Base-by-base conservation (phyloP, 495 filamentous ascomycete genomes). In the Delitschia confertaspora region DNA sequence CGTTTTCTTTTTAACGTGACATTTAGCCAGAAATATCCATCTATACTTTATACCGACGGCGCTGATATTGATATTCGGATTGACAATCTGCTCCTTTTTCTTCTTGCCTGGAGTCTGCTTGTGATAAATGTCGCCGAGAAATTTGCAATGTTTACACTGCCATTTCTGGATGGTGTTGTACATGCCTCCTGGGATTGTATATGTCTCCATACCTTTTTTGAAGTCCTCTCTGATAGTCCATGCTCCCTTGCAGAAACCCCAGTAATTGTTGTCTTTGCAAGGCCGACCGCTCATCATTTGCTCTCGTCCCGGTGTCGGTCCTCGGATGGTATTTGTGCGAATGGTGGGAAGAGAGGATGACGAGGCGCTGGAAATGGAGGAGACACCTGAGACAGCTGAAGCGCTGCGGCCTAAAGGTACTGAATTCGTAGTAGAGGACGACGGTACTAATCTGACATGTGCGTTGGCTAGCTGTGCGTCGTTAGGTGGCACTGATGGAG, bases 161-260 rank as follows among this genome's bases (percentile, higher is more conserved):
- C 65, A 67, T 46, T 60, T 60, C 10, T 54, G 56, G 7, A 34
- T 36, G 3, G 49, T 49, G 26, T 49, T 60, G 49, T 67, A 68
- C 49, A 67, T 57, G 10, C 61, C 54, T 2, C 57, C 58, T 0
- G 70, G 66, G 10, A 63, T 58, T 1, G 33, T 60, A 43, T 58
- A 57, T 27, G 61, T 48, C 32, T 59, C 51, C 54, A 70, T 29
- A 27, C 64, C 54, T 42, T 62, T 56, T 45, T 65, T 63, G 8
- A 51, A 20, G 16, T 68, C 65, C 23, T 66, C 62, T 26, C 67
- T 63, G 2, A 65, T 54, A 35, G 65, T 58, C 65, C 67, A 72
- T 9, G 69, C 68, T 19, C 70, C 70, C 62, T 71, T 69, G 63
- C 70, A 73, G 62, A 73, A 72, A 3, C 68, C 69, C 17, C 62